Conservation (phyloP, 2,329 filamentous ascomycete genomes). For the Capronia americana region DNA sequence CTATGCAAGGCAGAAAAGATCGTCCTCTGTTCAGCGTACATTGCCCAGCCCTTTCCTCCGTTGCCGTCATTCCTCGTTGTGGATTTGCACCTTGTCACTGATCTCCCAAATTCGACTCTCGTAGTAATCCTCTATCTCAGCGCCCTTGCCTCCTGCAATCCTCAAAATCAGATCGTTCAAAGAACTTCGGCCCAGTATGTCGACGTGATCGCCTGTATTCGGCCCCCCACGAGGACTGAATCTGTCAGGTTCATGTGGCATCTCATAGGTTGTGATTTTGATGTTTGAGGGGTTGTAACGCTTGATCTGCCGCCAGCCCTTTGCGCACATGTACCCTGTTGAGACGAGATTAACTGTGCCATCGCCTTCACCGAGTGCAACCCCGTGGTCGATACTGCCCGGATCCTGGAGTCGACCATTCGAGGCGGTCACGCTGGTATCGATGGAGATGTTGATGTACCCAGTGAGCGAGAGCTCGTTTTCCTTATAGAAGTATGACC, state of each 20-base stretch:
- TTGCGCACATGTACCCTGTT: constrained; percentile 94
- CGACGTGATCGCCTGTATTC: constrained; percentile 88
- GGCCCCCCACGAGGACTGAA: constrained; percentile 80
- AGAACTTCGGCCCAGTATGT: constrained; percentile 86
- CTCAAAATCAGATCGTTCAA: constrained; percentile 89
- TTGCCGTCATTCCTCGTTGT: constrained; percentile 63
- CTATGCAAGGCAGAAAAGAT: constrained; percentile 12
- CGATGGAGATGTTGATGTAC: constrained; percentile 72
- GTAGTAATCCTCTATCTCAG: constrained; percentile 77
- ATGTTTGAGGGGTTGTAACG: constrained; percentile 88
- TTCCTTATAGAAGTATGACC: constrained; percentile 86
- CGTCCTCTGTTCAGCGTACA: not conserved
- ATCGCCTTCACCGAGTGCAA: constrained; percentile 95
- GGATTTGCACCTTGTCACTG: constrained; percentile 81
- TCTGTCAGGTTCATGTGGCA: constrained; percentile 93
- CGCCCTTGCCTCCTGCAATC: constrained; percentile 83
- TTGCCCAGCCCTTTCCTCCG: not conserved
- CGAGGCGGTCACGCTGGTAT: constrained; percentile 64
- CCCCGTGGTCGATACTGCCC: constrained; percentile 73
- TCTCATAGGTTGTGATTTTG: constrained; percentile 86
- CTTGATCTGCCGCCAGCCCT: constrained; percentile 84
- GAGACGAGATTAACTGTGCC: constrained; percentile 94
- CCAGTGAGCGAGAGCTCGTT: constrained; percentile 58
- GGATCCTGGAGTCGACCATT: constrained; percentile 53
- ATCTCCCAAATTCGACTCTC: constrained; percentile 84